Evolutionary conservation across 2,329 filamentous ascomycete species (phyloP).

Genomic region (Penicillium sp.): DNA sequence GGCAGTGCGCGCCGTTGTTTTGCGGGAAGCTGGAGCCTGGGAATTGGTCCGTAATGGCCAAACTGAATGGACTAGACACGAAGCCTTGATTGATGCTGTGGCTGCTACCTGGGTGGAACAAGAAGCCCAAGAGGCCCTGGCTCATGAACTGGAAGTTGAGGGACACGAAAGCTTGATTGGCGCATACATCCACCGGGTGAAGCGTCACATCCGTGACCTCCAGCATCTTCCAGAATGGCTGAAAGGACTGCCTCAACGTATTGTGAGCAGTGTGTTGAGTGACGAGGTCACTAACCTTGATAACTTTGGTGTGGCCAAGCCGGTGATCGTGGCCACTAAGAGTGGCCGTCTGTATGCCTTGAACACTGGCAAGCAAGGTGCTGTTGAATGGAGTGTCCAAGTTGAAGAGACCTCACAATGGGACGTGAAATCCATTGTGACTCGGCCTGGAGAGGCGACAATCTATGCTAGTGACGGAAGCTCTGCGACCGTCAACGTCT

Average conservation of each 20-base stretch:
- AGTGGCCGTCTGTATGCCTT: slow-evolving; percentile 78
- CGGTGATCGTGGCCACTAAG: slow-evolving; percentile 76
- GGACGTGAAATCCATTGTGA: slow-evolving; percentile 67
- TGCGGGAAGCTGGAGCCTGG: slow-evolving; percentile 71
- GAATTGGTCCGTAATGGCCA: slow-evolving; percentile 80
- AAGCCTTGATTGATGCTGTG: slow-evolving; percentile 77
- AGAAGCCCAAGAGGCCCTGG: slow-evolving; percentile 70
- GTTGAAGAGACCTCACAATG: slow-evolving; percentile 63
- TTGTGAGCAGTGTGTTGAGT: slow-evolving; percentile 63
- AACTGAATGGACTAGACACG: slow-evolving; percentile 74
- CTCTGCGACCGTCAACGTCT: slow-evolving; percentile 53
- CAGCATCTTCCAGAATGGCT: slow-evolving; percentile 71
- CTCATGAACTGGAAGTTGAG: slow-evolving; percentile 79
- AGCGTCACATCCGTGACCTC: slow-evolving; percentile 77
- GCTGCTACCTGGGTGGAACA: slow-evolving; percentile 80
- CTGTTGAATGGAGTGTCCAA: slow-evolving; percentile 72
- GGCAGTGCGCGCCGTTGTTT: slow-evolving; percentile 74
- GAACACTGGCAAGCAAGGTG: slow-evolving; percentile 72
- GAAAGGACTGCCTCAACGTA: slow-evolving; percentile 64
- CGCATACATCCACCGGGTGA: slow-evolving; percentile 86
- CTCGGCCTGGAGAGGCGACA: slow-evolving; percentile 60
- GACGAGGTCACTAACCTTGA: slow-evolving; percentile 54
- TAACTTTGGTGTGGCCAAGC: slow-evolving; percentile 84
- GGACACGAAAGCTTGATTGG: slow-evolving; percentile 74
- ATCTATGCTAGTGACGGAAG: slow-evolving; percentile 64